Evolutionary conservation across 2,329 filamentous ascomycete genomes (phyloP).

Genomic region (Passalora sequoiae): DNA sequence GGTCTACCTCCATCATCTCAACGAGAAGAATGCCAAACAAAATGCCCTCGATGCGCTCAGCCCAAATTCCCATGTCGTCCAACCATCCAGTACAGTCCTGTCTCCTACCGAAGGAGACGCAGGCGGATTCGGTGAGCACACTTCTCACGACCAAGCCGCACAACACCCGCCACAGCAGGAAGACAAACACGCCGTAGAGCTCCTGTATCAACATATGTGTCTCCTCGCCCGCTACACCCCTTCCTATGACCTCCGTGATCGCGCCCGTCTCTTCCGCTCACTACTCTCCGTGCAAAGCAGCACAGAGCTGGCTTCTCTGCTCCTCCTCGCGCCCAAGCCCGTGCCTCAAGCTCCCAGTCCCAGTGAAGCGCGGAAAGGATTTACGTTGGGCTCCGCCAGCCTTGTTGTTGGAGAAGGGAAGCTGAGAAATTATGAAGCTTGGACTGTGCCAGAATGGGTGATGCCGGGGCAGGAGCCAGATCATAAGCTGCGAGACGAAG

Average conservation of each 20-base stretch:
- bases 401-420: constrained; percentile 70
- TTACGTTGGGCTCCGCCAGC: constrained; percentile 73
- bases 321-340: constrained; percentile 89
- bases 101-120: constrained; percentile 25
- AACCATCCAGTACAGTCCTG: constrained; percentile 16
- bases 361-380: constrained; percentile 70
- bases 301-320: constrained; percentile 79
- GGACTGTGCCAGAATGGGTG: constrained; percentile 88
- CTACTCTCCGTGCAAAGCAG: constrained; percentile 69
- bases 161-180: constrained; percentile 31
- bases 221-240: constrained; percentile 86
- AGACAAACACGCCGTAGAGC: constrained; percentile 62
- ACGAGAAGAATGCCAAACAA: constrained; percentile 48
- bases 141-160: constrained; percentile 18
- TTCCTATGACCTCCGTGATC: constrained; percentile 90
- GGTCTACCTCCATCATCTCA: constrained; percentile 85
- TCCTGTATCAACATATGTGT: constrained; percentile 79
- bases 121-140: constrained; percentile 24
- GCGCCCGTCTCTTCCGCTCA: constrained; percentile 79
- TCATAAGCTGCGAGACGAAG: constrained; percentile 61
- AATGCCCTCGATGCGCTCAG: constrained; percentile 29
- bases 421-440: constrained; percentile 64
- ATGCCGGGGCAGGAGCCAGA: constrained; percentile 73
- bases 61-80: constrained; percentile 3
- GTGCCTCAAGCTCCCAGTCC: constrained; percentile 86